Conservation (phyloP, 257 asterid species). For the Plantago elongata region DNA sequence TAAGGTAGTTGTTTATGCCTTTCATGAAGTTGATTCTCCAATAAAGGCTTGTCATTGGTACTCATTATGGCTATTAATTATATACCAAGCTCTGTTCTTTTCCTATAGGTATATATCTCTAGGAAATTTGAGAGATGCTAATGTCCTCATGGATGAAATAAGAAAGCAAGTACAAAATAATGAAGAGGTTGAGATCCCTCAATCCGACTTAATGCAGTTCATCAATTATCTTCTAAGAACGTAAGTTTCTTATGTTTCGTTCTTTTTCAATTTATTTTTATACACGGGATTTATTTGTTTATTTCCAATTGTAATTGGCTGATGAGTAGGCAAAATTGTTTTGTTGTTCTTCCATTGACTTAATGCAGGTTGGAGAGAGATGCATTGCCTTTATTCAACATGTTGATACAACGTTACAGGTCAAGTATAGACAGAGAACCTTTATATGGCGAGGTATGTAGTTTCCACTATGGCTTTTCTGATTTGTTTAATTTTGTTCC, state of each 20-base stretch:
- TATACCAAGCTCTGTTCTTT: constrained; percentile 5
- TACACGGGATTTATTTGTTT: background rate
- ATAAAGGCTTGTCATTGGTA: too few relatives aligned
- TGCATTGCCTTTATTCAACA: constrained; percentile 84
- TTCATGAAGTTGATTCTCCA: background rate
- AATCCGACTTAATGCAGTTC: constrained; percentile 72
- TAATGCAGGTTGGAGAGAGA: constrained; percentile 84
- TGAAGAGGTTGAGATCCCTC: constrained; percentile 58
- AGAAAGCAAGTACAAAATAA: constrained; percentile 52
- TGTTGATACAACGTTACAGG: constrained; percentile 72
- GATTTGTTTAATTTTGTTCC: constrained; percentile 7
- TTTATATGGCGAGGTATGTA: constrained; percentile 58
- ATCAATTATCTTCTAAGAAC: constrained; percentile 65
- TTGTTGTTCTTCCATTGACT: constrained; percentile 17
- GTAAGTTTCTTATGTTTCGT: constrained; percentile 36
- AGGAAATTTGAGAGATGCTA: constrained; percentile 96
- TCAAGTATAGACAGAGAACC: constrained; percentile 67
- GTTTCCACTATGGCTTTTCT: constrained; percentile 9
- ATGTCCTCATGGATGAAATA: constrained; percentile 69
- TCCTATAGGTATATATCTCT: constrained; percentile 66
- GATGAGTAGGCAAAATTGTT: constrained; percentile 2
- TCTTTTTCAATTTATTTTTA: too few relatives aligned
- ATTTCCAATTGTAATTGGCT: background rate
- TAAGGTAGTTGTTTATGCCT: background rate
- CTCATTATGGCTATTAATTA: background rate